phyloP scores from a whole-genome alignment of 352 stramenopile species.

The Phytopythium mirpurense region DNA sequence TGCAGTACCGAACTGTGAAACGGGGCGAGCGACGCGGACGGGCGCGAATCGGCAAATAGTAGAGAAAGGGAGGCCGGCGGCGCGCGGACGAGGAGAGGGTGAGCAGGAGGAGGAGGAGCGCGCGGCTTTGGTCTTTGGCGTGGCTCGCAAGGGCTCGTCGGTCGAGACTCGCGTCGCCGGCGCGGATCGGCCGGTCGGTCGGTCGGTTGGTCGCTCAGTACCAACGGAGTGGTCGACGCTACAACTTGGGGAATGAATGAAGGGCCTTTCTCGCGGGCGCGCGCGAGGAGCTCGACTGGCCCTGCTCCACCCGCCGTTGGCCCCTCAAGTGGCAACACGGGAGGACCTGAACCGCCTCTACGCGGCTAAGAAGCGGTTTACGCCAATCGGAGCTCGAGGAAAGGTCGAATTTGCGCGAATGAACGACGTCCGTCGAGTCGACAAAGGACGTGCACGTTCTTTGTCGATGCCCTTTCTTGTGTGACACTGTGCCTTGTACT shows the following conservation, averaged over 20 bases:
- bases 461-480: slow-evolving; percentile 1
- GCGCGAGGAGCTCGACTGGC: neutral
- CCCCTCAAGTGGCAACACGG: neutral
- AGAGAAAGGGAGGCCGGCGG: neutral
- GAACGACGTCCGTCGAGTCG: neutral
- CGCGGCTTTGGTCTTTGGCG: no score
- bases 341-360: neutral
- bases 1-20: no score
- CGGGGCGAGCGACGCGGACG: slow-evolving; percentile 3
- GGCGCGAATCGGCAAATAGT: slow-evolving; percentile 4
- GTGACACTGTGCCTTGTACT: neutral
- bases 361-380: neutral
- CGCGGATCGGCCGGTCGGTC: neutral
- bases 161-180: no score
- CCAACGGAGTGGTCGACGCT: neutral
- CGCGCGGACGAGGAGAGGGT: slow-evolving; percentile 2
- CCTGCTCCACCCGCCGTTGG: neutral
- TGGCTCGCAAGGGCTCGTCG: no score
- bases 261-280: neutral
- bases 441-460: no score
- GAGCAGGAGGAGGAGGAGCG: neutral
- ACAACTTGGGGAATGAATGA: neutral
- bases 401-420: neutral
- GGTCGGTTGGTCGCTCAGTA: neutral
- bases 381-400: neutral